These are phyloP conservation scores for Pseudozyma sp. DNA, from an alignment of 1,284 basidiomycete species.

Conservation along the genomic window DNA sequence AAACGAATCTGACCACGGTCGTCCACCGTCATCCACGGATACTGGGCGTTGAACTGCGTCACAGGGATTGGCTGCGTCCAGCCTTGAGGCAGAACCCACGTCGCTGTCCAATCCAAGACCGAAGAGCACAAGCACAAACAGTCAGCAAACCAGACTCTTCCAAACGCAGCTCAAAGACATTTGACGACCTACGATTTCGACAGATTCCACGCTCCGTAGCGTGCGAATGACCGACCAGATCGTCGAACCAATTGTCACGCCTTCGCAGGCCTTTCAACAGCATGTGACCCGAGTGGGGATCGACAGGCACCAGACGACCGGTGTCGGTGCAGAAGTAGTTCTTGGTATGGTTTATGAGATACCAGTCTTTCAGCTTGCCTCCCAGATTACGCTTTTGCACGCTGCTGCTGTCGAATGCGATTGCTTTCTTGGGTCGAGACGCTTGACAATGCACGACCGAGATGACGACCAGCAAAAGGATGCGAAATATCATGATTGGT, in stretches of 20 bases:
- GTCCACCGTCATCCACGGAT: conserved; percentile 35
- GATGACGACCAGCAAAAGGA: neutral
- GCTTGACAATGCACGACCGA: neutral
- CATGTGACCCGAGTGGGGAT: conserved; percentile 43
- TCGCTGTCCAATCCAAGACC: conserved; percentile 11
- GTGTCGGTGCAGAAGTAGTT: conserved; percentile 46
- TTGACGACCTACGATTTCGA: conserved; percentile 25
- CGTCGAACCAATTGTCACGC: conserved; percentile 18
- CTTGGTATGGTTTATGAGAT: conserved; percentile 19
- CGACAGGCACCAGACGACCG: conserved; percentile 35
- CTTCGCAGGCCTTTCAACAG: conserved; percentile 27
- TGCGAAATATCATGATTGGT: neutral
- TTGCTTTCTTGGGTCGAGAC: neutral
- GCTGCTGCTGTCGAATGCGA: conserved; percentile 1
- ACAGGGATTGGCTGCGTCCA: conserved; percentile 48
- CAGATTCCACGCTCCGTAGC: conserved; percentile 29
- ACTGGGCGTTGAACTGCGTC: conserved; percentile 43
- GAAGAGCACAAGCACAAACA: neutral
- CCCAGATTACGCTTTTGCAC: conserved; percentile 34
- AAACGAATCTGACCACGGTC: conserved; percentile 26
- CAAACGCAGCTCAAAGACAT: neutral
- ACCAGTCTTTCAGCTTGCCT: conserved; percentile 39
- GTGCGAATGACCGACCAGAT: conserved; percentile 10
- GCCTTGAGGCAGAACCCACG: conserved; percentile 27
- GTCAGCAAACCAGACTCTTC: neutral